These are phyloP conservation scores for Lachancea dasiensis DNA, from an alignment of 805 yeast species.

Conservation along the genomic window DNA sequence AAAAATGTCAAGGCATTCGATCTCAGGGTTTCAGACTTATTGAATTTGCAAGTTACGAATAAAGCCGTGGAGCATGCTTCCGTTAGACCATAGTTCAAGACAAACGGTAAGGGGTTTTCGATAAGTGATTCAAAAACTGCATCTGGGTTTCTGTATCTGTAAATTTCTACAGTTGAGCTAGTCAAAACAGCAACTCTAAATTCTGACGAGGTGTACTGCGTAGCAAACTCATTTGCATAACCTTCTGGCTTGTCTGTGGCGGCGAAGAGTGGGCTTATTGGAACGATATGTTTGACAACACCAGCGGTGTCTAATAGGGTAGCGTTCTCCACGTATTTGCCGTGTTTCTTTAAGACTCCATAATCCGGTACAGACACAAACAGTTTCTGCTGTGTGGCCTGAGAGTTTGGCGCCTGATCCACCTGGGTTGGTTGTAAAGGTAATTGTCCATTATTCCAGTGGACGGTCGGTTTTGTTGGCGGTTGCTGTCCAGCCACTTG, in stretches of 20 bases:
- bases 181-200: conserved; percentile 80
- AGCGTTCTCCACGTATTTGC: conserved; percentile 72
- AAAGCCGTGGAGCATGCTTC: conserved; percentile 90
- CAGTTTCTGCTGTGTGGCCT: conserved; percentile 36
- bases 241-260: conserved; percentile 75
- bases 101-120: conserved; percentile 64
- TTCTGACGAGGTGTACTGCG: conserved; percentile 66
- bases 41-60: conserved; percentile 72
- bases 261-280: conserved; percentile 61
- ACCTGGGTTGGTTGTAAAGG: conserved; percentile 1
- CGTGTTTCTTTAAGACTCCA: conserved; percentile 70
- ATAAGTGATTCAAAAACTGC: conserved; percentile 64
- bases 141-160: conserved; percentile 75
- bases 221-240: conserved; percentile 78
- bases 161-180: conserved; percentile 66
- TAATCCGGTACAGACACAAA: conserved; percentile 81
- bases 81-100: conserved; percentile 73
- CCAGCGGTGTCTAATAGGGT: conserved; percentile 61
- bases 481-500: conserved; percentile 10
- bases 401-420: background rate
- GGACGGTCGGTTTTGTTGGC: conserved; percentile 26
- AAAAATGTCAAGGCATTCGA: conserved; percentile 40
- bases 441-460: background rate
- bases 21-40: conserved; percentile 47
- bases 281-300: conserved; percentile 64